phyloP scores from a whole-genome alignment of 208 protist species.

The Kentomonas sorsogonicus region DNA sequence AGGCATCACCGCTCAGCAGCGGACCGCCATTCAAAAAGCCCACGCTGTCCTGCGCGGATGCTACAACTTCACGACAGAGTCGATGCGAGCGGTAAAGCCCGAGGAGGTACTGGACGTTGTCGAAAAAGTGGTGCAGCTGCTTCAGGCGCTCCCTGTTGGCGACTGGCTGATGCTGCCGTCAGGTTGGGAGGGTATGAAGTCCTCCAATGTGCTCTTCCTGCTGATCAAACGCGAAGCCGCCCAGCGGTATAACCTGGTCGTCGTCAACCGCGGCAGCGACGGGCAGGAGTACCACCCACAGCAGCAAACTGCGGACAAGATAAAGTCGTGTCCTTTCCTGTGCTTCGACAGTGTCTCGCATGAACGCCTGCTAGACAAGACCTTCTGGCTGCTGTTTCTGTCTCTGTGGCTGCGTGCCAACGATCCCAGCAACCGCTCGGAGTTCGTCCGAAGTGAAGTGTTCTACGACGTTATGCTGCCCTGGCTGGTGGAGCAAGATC shows the following conservation, averaged over 20 bases:
- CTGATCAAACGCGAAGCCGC: slow-evolving; percentile 27
- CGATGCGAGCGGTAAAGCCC: slow-evolving; percentile 23
- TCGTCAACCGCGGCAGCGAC: slow-evolving; percentile 55
- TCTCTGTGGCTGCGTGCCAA: slow-evolving; percentile 68
- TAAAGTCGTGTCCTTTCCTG: slow-evolving; percentile 42
- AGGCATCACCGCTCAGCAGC: slow-evolving; percentile 20
- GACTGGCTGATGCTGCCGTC: slow-evolving; percentile 49
- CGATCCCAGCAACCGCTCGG: slow-evolving; percentile 46
- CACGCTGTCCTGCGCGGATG: slow-evolving; percentile 31
- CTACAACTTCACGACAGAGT: slow-evolving; percentile 28
- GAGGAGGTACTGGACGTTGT: slow-evolving; percentile 26
- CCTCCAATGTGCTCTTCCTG: slow-evolving; percentile 39
- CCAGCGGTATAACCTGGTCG: slow-evolving; percentile 30
- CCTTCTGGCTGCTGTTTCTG: slow-evolving; percentile 71
- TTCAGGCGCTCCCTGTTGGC: slow-evolving; percentile 30
- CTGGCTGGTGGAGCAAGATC: slow-evolving; percentile 74
- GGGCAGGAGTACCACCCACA: slow-evolving; percentile 59
- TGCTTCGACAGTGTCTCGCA: slow-evolving; percentile 31
- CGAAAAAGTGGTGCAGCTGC: slow-evolving; percentile 16
- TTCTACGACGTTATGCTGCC: slow-evolving; percentile 82
- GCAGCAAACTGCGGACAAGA: slow-evolving; percentile 54
- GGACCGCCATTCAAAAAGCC: slow-evolving; percentile 33
- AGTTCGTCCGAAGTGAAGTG: slow-evolving; percentile 76
- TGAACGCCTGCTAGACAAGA: slow-evolving; percentile 29
- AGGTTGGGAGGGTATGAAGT: slow-evolving; percentile 37